Evolutionary conservation across 805 yeast genomes (phyloP).

Genomic region (Sugiyamaella qingdaonensis): DNA sequence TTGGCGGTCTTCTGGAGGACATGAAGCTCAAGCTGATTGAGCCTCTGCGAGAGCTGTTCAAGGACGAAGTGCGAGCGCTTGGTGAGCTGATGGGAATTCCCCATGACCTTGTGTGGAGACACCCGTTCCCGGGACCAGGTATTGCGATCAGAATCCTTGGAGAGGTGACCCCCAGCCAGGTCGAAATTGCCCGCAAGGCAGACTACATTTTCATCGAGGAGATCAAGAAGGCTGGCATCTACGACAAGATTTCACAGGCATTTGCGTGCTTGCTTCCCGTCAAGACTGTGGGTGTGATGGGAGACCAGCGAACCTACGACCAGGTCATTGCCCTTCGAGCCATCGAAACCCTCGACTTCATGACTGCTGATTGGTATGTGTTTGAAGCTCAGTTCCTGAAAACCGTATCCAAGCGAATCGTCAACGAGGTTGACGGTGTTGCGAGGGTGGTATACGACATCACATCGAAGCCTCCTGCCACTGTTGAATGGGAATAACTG

Average conservation of each 20-base stretch:
- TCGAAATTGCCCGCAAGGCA: conserved; percentile 95
- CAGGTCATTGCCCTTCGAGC: conserved; percentile 99
- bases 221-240: conserved; percentile 87
- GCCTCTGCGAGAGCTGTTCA: conserved; percentile 97
- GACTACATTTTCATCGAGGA: conserved; percentile 95
- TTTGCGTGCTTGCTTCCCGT: conserved; percentile 97
- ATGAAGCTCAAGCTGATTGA: conserved; percentile 98
- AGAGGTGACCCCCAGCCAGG: conserved; percentile 90
- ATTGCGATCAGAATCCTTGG: conserved; percentile 97
- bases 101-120: conserved; percentile 98
- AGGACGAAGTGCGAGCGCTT: conserved; percentile 95
- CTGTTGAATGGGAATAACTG: conserved; percentile 95
- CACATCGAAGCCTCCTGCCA: conserved; percentile 99
- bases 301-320: conserved; percentile 98
- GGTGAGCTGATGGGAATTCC: conserved; percentile 95
- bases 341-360: conserved; percentile 94
- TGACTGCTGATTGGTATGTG: conserved; percentile 99
- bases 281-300: conserved; percentile 99
- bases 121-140: conserved; percentile 99
- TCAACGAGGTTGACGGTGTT: conserved; percentile 97
- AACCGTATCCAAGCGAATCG: conserved; percentile 90
- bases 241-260: conserved; percentile 92
- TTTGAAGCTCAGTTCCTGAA: conserved; percentile 91
- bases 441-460: conserved; percentile 98
- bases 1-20: conserved; percentile 95